Percentiles rank a stretch among this genome's conserved stretches.
These are phyloP conservation scores for Uronychia setigera DNA, from an alignment of 73 alveolate genomes.

Conservation along the genomic window DNA sequence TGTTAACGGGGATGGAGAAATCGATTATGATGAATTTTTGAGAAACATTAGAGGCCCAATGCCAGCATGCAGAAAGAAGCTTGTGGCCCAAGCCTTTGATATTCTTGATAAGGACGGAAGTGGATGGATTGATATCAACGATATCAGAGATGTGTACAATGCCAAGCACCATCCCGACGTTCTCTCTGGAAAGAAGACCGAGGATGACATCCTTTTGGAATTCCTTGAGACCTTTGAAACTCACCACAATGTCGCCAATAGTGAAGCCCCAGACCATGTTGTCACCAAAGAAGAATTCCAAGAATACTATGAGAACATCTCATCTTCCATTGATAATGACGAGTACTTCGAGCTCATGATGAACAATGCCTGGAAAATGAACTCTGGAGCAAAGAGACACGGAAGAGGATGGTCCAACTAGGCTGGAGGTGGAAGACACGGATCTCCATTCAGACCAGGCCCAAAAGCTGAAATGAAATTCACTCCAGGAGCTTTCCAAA, in stretches of 20 bases:
- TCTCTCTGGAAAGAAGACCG: slow-evolving; percentile 71
- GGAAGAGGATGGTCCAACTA: background rate
- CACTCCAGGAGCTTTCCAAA: slow-evolving; percentile 1
- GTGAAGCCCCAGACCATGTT: slow-evolving; percentile 61
- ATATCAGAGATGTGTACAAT: slow-evolving; percentile 70
- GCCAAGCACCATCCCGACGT: slow-evolving; percentile 81
- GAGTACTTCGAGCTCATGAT: slow-evolving; percentile 84
- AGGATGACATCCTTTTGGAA: slow-evolving; percentile 72
- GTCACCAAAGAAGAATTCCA: slow-evolving; percentile 91
- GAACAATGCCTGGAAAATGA: slow-evolving; percentile 84
- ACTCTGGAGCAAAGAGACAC: background rate
- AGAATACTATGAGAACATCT: slow-evolving; percentile 48
- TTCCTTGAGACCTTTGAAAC: slow-evolving; percentile 82
- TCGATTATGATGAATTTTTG: slow-evolving; percentile 76
- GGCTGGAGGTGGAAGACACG: slow-evolving; percentile 9
- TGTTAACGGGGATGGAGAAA: slow-evolving; percentile 57
- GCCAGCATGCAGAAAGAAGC: slow-evolving; percentile 63
- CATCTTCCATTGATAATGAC: slow-evolving; percentile 81
- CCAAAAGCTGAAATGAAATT: background rate
- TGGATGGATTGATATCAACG: slow-evolving; percentile 73
- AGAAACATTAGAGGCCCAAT: slow-evolving; percentile 76
- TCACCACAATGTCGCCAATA: slow-evolving; percentile 68
- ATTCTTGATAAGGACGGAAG: slow-evolving; percentile 68
- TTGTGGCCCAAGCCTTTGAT: slow-evolving; percentile 70
- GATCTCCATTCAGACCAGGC: slow-evolving; percentile 18